phyloP scores from a whole-genome alignment of 2,329 filamentous ascomycete genomes.

The Paraphoma sp. region DNA sequence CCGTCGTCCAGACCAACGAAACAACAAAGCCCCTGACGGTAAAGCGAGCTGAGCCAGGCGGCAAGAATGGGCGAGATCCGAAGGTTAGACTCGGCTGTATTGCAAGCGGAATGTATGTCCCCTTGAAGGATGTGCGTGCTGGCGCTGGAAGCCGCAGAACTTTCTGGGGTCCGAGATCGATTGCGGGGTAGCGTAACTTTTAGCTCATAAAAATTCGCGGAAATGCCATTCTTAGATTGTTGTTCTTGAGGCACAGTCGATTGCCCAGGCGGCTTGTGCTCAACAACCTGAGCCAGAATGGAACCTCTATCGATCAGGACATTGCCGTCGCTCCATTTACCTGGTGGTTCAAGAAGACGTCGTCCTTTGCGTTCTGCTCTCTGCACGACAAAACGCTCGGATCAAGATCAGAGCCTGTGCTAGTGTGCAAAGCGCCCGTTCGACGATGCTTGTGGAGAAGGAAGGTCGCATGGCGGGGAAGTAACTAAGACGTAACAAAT shows the following conservation, averaged over 20 bases:
- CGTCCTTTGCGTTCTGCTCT: not conserved
- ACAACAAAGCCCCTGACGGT: constrained; percentile 13
- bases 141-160: constrained; percentile 17
- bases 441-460: constrained; percentile 29
- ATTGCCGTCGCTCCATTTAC: not conserved
- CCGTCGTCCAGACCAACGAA: constrained; percentile 11
- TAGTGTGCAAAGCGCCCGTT: constrained; percentile 39
- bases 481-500: constrained; percentile 47
- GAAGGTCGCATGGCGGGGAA: constrained; percentile 40
- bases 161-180: constrained; percentile 26
- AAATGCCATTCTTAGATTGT: constrained; percentile 9
- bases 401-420: constrained; percentile 20
- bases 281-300: not conserved
- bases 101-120: constrained; percentile 22
- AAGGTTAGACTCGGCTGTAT: constrained; percentile 9
- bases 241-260: constrained; percentile 1
- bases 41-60: constrained; percentile 27
- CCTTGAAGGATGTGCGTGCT: constrained; percentile 13
- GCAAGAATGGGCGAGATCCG: constrained; percentile 20
- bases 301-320: no score
- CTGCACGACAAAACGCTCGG: constrained; percentile 24
- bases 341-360: not conserved
- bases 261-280: constrained; percentile 3
- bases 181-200: constrained; percentile 44
- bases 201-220: constrained; percentile 36